Evolutionary conservation across 2,329 filamentous ascomycete species (phyloP).

Genomic region (Dothidotthia symphoricarpi): DNA sequence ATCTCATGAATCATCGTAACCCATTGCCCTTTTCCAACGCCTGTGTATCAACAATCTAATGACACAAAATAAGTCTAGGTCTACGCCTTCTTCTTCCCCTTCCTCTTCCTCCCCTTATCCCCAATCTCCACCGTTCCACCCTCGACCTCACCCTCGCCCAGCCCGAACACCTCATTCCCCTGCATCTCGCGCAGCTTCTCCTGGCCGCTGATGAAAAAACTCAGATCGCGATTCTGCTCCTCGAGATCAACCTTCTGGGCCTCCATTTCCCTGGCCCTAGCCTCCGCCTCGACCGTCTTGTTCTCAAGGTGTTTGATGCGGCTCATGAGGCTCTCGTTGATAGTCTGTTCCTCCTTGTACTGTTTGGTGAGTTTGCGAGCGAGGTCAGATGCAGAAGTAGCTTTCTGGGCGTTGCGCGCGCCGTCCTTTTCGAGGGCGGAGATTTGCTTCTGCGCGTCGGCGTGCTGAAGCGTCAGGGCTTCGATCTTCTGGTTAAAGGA

Average conservation of each 20-base stretch:
- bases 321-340: slow-evolving; percentile 76
- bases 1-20: too few species aligned
- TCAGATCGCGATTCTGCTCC: slow-evolving; percentile 83
- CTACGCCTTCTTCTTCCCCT: slow-evolving; percentile 22
- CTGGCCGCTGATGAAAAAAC: slow-evolving; percentile 81
- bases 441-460: slow-evolving; percentile 56
- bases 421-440: slow-evolving; percentile 71
- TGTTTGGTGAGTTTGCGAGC: slow-evolving; percentile 73
- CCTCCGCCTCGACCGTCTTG: slow-evolving; percentile 57
- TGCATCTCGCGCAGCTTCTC: slow-evolving; percentile 74
- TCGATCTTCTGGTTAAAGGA: slow-evolving; percentile 53
- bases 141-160: slow-evolving; percentile 62
- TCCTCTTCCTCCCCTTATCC: slow-evolving; percentile 25
- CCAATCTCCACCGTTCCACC: slow-evolving; percentile 35
- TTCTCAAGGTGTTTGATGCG: slow-evolving; percentile 70
- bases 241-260: slow-evolving; percentile 68
- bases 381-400: slow-evolving; percentile 70
- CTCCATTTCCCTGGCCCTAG: slow-evolving; percentile 43
- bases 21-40: too few species aligned
- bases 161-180: slow-evolving; percentile 67
- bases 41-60: too few species aligned
- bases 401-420: slow-evolving; percentile 54
- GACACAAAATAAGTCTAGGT: too few species aligned
- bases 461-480: slow-evolving; percentile 55
- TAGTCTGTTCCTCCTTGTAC: slow-evolving; percentile 81